Conservation (phyloP, 495 filamentous ascomycete genomes). For the Chlorociboria aeruginascens region DNA sequence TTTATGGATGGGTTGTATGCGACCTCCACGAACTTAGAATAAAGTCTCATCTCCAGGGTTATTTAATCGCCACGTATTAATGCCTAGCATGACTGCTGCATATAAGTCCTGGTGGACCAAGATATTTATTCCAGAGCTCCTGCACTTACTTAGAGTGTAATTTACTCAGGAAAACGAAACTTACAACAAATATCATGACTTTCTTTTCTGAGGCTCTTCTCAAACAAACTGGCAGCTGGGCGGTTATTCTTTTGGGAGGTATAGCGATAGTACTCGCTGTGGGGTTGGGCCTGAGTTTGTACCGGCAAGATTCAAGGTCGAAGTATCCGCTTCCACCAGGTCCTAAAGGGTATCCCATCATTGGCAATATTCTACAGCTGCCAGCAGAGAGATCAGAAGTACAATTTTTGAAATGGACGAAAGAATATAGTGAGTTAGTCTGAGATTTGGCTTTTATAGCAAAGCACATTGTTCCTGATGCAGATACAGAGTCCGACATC, state of each 20-base stretch:
- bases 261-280: not conserved
- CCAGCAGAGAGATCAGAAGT: slow-evolving; percentile 2
- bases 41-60: too few species aligned
- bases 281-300: not conserved
- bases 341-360: slow-evolving; percentile 1
- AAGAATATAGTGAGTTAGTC: slow-evolving; percentile 2
- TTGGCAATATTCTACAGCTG: not conserved
- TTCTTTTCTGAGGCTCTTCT: not conserved
- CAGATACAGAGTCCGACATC: not conserved
- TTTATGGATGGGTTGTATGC: too few species aligned
- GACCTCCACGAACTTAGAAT: too few species aligned
- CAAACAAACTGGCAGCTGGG: not conserved
- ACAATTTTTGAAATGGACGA: slow-evolving; percentile 2
- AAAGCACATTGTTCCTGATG: not conserved
- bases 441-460: not conserved
- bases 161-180: not conserved
- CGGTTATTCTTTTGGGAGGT: not conserved
- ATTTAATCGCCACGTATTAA: too few species aligned
- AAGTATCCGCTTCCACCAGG: slow-evolving; percentile 3
- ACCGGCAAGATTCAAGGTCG: not conserved
- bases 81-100: not conserved
- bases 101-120: not conserved
- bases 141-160: too few species aligned
- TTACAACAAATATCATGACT: not conserved
- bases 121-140: not conserved